phyloP scores from a whole-genome alignment of 345 rosid species.

The Boechera stricta region DNA sequence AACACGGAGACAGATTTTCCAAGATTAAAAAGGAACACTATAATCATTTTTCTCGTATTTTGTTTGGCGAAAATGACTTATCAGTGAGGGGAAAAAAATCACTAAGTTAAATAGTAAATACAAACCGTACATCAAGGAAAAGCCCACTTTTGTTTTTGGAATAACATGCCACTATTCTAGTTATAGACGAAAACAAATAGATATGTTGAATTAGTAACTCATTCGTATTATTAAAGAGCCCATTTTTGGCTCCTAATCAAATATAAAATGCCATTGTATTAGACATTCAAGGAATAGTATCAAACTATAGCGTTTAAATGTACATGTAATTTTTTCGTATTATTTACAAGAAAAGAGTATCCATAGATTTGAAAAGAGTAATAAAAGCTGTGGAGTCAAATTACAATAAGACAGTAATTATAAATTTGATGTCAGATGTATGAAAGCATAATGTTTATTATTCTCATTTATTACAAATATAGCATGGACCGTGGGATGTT shows the following conservation, averaged over 20 bases:
- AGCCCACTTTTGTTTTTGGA: conserved; percentile 37
- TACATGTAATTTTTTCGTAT: background rate
- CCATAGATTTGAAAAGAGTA: conserved; percentile 4
- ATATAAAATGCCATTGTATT: background rate
- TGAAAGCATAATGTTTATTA: conserved; percentile 30
- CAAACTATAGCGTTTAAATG: background rate
- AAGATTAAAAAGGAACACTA: background rate
- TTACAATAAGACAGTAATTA: conserved; percentile 7
- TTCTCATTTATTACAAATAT: conserved; percentile 41
- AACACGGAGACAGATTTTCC: conserved; percentile 19
- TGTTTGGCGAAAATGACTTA: conserved; percentile 44
- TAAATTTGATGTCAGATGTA: conserved; percentile 30
- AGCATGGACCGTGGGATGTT: conserved; percentile 47
- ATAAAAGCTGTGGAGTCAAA: conserved; percentile 16
- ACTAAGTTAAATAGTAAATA: conserved; percentile 30
- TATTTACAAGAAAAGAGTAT: conserved; percentile 1
- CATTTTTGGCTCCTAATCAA: background rate
- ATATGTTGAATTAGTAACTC: conserved; percentile 3
- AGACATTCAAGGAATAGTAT: background rate
- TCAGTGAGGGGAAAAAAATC: conserved; percentile 37
- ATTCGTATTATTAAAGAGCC: background rate
- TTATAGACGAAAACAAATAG: conserved; percentile 1
- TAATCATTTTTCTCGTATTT: conserved; percentile 38
- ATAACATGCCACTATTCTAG: conserved; percentile 26
- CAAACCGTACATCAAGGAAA: conserved; percentile 32